Evolutionary conservation across 2,329 filamentous ascomycete species (phyloP), one percentile per base, ranked within the genome.

Genomic region (Trichophyton mentagrophytes): DNA sequence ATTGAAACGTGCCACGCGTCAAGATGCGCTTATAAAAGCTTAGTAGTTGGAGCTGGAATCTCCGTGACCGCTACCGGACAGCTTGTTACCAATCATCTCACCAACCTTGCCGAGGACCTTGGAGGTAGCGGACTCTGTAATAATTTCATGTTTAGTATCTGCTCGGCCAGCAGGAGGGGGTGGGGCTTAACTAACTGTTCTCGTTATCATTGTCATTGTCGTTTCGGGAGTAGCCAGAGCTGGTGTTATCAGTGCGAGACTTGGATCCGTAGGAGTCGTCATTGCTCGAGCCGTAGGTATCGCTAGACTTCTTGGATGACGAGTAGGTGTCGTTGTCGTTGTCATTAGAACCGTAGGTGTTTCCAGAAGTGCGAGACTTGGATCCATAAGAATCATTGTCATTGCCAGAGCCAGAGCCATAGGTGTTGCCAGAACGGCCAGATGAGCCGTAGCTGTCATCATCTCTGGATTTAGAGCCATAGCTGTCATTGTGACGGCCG

Each of bases 61-160:
- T 55, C 30, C 27, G 51, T 36, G 51, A 15, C 46, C 13, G 46
- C 27, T 22, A 22, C 22, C 22, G 22, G 47, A 46, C 33, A 62
- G 47, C n/a, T 62, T 60, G 22, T 62, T 58, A 6, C 33, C 30
- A 42, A 62, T 62, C 22, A 40, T 44, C 9, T 58, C 61, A 15
- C 61, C 61, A 47, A 62, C 59, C 38, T 60, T 60, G 17, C 51
- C 36, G 38, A 62, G 22, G 27, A 62, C 57, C 56, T 62, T 62
- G 20, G 44, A 25, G 25, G 61, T 38, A 44, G 46, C 36, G 17
- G 58, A 60, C 7, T 60, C 61, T 62, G 49, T 25, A 47, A 25
- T 7, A 47, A 25, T 7, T 5, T n/a, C 17, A 36, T 25, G 46
- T 13, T 51, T 30, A 51, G 46, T 22, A 51, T 11, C 33, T 25